Conservation (phyloP, 495 filamentous ascomycete species). For the Thozetella sp. region DNA sequence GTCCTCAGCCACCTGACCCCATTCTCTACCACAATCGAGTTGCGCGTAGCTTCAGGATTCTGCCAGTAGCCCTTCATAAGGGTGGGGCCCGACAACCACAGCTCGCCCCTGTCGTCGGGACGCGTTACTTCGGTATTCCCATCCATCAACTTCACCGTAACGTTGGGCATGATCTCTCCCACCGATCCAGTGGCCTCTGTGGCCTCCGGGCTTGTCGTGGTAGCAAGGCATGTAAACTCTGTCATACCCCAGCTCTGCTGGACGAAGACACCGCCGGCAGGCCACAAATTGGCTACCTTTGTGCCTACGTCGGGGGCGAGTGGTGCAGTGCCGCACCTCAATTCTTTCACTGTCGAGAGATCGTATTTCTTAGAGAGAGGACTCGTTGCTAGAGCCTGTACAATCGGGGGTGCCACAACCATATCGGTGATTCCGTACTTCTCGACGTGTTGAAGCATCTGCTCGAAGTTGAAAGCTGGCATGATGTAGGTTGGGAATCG, state of each 20-base stretch:
- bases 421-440: conserved; percentile 45
- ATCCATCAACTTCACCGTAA: background rate
- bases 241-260: conserved; percentile 54
- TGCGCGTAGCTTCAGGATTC: conserved; percentile 62
- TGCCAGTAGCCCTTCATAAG: conserved; percentile 1
- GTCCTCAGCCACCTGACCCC: conserved; percentile 5
- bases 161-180: background rate
- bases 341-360: conserved; percentile 34
- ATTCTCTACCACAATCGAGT: background rate
- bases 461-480: conserved; percentile 45
- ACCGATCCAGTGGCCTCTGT: background rate
- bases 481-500: conserved; percentile 42
- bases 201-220: conserved; percentile 2
- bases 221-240: conserved; percentile 31
- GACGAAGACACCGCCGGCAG: conserved; percentile 37
- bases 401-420: conserved; percentile 47
- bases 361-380: conserved; percentile 42
- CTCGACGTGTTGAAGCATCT: conserved; percentile 40
- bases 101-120: conserved; percentile 2
- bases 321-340: conserved; percentile 31
- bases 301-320: conserved; percentile 37
- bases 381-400: conserved; percentile 48
- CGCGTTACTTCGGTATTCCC: background rate
- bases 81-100: background rate
- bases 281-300: conserved; percentile 5